These are phyloP conservation scores for Hypoxylon trugodes DNA, from an alignment of 495 filamentous ascomycete genomes.

Conservation along the genomic window DNA sequence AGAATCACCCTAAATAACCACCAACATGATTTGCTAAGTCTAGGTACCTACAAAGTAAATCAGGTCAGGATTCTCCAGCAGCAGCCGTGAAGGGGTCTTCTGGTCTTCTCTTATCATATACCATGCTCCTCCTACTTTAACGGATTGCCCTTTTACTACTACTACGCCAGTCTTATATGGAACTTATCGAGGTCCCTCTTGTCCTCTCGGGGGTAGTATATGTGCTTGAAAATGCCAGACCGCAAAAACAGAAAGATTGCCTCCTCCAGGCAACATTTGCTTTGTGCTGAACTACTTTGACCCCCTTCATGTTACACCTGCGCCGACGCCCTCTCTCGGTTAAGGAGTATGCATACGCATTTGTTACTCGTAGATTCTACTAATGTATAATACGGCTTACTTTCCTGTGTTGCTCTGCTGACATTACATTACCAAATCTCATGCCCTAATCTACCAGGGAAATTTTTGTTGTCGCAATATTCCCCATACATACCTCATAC, in stretches of 20 bases:
- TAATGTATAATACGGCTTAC: conserved; percentile 25
- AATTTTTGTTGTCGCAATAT: conserved; percentile 16
- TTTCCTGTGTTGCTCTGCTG: conserved; percentile 15
- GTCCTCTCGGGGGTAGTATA: conserved; percentile 23
- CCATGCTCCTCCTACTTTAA: conserved; percentile 17
- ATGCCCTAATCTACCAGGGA: background rate
- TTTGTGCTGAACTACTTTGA: conserved; percentile 34
- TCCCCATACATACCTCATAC: too few relatives aligned
- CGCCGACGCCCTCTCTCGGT: conserved; percentile 26
- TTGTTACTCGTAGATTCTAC: conserved; percentile 33
- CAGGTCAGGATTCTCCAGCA: conserved; percentile 25
- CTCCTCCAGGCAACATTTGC: conserved; percentile 26
- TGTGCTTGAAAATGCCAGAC: conserved; percentile 19
- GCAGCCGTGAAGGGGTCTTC: conserved; percentile 8
- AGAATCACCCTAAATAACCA: conserved; percentile 35
- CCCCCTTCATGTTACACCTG: conserved; percentile 38
- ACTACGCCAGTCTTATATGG: conserved; percentile 24
- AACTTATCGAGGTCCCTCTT: too few relatives aligned
- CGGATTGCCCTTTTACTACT: conserved; percentile 14
- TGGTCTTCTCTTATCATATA: conserved; percentile 35
- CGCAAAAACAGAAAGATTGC: conserved; percentile 30
- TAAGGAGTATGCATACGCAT: conserved; percentile 22
- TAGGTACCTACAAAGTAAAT: conserved; percentile 35
- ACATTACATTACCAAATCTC: conserved; percentile 25
- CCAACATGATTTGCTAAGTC: conserved; percentile 40